Conservation (phyloP, 441 rosid species). For the Rhodomyrtus psidioides region DNA sequence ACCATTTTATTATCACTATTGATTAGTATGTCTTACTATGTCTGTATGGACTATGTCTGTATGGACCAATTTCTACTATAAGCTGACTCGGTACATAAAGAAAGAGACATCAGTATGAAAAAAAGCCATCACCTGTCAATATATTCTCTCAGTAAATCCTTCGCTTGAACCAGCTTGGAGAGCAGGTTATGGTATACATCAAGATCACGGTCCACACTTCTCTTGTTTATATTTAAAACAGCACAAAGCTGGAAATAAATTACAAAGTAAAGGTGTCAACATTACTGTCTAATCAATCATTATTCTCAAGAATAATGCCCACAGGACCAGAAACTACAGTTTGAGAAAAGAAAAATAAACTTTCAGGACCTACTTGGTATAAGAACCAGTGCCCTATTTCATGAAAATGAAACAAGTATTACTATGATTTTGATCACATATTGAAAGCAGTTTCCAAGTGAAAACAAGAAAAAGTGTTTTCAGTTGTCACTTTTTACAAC, state of each 20-base stretch:
- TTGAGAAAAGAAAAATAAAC: background rate
- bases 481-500: background rate
- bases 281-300: background rate
- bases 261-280: background rate
- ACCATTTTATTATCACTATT: background rate
- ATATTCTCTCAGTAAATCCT: constrained; percentile 90
- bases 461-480: background rate
- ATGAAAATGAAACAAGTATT: background rate
- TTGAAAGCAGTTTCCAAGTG: background rate
- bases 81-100: too few species aligned
- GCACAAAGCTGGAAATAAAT: constrained; percentile 62
- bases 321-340: background rate
- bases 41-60: too few species aligned
- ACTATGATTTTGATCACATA: background rate
- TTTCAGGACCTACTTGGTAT: background rate
- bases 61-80: background rate
- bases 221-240: constrained; percentile 72
- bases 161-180: constrained; percentile 93
- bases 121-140: constrained; percentile 95
- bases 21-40: background rate
- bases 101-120: too few species aligned
- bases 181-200: constrained; percentile 95
- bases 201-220: constrained; percentile 92
- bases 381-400: background rate
- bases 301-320: background rate